phyloP scores from a whole-genome alignment of 768 basidiomycete species.

The Termitomyces sp. region DNA sequence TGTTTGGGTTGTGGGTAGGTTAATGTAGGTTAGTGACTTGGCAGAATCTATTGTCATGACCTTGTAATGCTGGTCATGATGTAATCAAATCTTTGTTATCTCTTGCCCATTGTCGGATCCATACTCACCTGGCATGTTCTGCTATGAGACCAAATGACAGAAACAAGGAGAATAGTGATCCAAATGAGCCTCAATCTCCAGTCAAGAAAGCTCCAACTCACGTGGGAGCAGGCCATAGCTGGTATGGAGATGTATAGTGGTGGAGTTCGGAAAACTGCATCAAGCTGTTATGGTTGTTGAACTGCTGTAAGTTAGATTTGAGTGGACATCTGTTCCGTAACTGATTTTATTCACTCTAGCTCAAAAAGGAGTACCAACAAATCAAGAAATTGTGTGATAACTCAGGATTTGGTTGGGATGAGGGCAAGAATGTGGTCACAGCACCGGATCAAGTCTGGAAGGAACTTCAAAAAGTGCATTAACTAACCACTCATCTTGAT shows the following conservation, averaged over 20 bases:
- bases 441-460: conserved; percentile 18
- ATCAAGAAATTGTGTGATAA: conserved; percentile 12
- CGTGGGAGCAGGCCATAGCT: background rate
- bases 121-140: no score
- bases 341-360: conserved; percentile 1
- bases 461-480: background rate
- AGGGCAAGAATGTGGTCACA: conserved; percentile 14
- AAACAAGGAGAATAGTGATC: no score
- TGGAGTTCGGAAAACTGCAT: background rate
- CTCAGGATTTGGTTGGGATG: conserved; percentile 21
- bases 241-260: background rate
- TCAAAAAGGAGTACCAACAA: conserved; percentile 11
- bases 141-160: no score
- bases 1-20: no score
- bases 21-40: no score
- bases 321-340: background rate
- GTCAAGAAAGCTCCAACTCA: no score
- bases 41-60: no score
- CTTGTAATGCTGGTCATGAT: no score
- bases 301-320: background rate
- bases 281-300: conserved; percentile 1
- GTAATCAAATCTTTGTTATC: no score
- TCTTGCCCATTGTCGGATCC: no score
- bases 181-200: no score
- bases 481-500: background rate